These are phyloP conservation scores for Solanum piurae DNA, from an alignment of 257 asterid species.

Conservation along the genomic window DNA sequence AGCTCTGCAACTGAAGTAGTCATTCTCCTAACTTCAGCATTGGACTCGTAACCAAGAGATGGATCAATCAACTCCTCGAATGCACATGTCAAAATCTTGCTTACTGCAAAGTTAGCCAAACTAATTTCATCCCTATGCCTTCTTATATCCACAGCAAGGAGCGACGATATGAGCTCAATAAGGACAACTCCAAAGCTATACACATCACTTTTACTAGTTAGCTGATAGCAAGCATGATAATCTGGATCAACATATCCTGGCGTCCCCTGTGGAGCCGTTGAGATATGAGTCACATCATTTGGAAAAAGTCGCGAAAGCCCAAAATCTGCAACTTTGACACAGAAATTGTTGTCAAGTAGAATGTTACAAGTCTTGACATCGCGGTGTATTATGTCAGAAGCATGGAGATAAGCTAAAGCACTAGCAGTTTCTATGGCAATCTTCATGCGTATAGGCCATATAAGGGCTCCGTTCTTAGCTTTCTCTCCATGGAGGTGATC, in stretches of 20 bases:
- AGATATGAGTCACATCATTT: slow-evolving; percentile 28
- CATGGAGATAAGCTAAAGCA: slow-evolving; percentile 47
- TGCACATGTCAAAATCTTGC: slow-evolving; percentile 22
- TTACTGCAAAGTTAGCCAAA: slow-evolving; percentile 35
- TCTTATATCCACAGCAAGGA: slow-evolving; percentile 41
- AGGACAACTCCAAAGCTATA: slow-evolving; percentile 58
- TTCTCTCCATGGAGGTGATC: slow-evolving; percentile 46
- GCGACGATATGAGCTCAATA: slow-evolving; percentile 44
- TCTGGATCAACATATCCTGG: slow-evolving; percentile 52
- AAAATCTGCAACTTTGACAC: slow-evolving; percentile 51
- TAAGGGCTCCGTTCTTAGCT: slow-evolving; percentile 4
- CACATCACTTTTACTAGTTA: slow-evolving; percentile 39
- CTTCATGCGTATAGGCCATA: slow-evolving; percentile 36
- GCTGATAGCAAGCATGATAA: slow-evolving; percentile 36
- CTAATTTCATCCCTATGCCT: slow-evolving; percentile 36
- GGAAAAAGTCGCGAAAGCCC: slow-evolving; percentile 43
- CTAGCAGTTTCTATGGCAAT: slow-evolving; percentile 45
- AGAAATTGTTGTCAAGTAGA: slow-evolving; percentile 30
- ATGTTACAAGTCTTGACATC: slow-evolving; percentile 51
- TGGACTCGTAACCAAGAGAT: slow-evolving; percentile 26
- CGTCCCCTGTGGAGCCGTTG: slow-evolving; percentile 56
- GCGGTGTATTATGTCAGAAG: slow-evolving; percentile 42
- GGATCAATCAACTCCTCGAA: slow-evolving; percentile 35
- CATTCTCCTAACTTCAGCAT: slow-evolving; percentile 29
- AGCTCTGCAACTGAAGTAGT: slow-evolving; percentile 35